phyloP scores from a whole-genome alignment of 331 rosid species.

The Stylosanthes scabra region DNA sequence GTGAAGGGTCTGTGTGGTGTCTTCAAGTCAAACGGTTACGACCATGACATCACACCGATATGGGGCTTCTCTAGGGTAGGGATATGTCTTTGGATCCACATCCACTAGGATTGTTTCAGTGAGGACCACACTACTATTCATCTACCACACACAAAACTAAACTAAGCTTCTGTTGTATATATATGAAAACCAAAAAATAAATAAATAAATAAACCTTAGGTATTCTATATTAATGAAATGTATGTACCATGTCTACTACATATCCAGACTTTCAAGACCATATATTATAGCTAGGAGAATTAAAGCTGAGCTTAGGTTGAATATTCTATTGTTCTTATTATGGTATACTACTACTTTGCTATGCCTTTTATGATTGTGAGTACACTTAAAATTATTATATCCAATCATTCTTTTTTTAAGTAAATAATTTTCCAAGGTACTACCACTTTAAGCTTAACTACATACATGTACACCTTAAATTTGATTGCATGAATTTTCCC shows the following conservation, averaged over 20 bases:
- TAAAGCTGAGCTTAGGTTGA: conserved; percentile 2
- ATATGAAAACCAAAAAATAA: too few species aligned
- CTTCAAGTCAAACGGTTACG: conserved; percentile 70
- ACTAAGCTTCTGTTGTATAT: too few species aligned
- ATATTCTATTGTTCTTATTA: conserved; percentile 4
- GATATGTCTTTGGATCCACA: conserved; percentile 34
- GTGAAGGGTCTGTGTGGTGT: conserved; percentile 46
- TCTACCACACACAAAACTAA: conserved; percentile 7
- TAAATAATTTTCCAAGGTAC: conserved; percentile 1
- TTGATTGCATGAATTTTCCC: conserved; percentile 20
- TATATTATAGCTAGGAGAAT: not conserved
- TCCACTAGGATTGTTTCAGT: conserved; percentile 25
- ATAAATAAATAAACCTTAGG: conserved; percentile 1
- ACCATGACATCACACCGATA: conserved; percentile 65
- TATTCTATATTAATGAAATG: conserved; percentile 31
- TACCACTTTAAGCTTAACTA: conserved; percentile 23
- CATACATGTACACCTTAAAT: not conserved
- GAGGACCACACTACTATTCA: conserved; percentile 39
- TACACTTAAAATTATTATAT: conserved; percentile 13
- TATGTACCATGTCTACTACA: not conserved
- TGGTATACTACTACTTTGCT: conserved; percentile 20
- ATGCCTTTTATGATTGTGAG: conserved; percentile 19
- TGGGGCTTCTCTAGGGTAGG: conserved; percentile 38
- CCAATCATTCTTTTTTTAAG: not conserved
- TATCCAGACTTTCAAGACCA: conserved; percentile 1